These are phyloP conservation scores for Daldinia grandis DNA, from an alignment of 495 filamentous ascomycete genomes.

Conservation along the genomic window DNA sequence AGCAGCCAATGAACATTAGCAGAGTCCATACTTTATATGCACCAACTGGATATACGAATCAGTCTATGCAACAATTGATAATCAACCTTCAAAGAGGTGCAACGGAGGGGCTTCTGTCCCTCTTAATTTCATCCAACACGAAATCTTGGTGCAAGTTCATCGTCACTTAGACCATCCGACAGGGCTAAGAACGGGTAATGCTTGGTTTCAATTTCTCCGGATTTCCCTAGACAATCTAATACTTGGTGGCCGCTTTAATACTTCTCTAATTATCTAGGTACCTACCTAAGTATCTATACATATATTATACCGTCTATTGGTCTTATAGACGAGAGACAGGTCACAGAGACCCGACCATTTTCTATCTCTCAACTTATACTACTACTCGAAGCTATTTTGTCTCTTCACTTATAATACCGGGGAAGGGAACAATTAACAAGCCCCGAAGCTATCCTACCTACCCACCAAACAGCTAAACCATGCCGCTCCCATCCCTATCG, in stretches of 20 bases:
- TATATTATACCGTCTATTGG: too few relatives aligned
- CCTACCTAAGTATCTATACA: too few relatives aligned
- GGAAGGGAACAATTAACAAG: background rate
- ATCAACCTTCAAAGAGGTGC: slow-evolving; percentile 1
- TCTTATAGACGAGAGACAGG: too few relatives aligned
- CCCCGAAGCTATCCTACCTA: background rate
- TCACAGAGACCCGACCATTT: too few relatives aligned
- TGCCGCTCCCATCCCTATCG: slow-evolving; percentile 29
- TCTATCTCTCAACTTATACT: too few relatives aligned
- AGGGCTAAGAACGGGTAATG: background rate
- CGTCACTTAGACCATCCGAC: slow-evolving; percentile 14
- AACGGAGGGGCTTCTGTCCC: slow-evolving; percentile 3
- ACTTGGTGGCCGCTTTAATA: background rate
- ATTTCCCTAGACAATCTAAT: background rate
- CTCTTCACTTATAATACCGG: background rate
- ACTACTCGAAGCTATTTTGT: too few relatives aligned
- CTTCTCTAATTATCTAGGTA: too few relatives aligned
- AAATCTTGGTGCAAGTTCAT: slow-evolving; percentile 5
- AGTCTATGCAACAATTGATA: slow-evolving; percentile 27
- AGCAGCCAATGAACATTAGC: background rate
- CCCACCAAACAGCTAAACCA: background rate
- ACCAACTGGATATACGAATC: background rate
- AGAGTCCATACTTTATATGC: background rate
- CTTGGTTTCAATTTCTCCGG: background rate
- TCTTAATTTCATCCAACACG: slow-evolving; percentile 8